Evolutionary conservation across 2,329 filamentous ascomycete genomes (phyloP).

Genomic region (Aspergillus chevalieri): DNA sequence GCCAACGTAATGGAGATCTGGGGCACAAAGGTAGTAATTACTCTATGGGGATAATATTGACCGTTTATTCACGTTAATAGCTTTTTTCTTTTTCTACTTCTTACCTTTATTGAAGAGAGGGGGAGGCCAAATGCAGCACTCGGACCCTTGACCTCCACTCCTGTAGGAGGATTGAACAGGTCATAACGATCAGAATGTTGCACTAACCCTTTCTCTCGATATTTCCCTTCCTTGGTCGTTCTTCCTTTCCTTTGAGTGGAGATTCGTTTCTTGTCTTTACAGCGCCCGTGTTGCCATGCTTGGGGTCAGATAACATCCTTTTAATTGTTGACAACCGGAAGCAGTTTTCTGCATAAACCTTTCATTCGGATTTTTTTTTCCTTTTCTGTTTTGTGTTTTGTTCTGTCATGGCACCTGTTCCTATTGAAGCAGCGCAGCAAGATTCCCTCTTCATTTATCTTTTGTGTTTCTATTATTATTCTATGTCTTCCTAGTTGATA

Average conservation of each 20-base stretch:
- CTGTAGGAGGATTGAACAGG: conserved; percentile 5
- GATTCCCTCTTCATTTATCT: conserved; percentile 32
- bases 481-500: conserved; percentile 25
- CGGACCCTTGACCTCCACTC: too few relatives aligned
- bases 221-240: conserved; percentile 15
- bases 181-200: conserved; percentile 12
- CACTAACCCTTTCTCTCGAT: conserved; percentile 12
- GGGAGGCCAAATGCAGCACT: conserved; percentile 25
- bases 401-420: conserved; percentile 22
- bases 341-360: conserved; percentile 19
- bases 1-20: conserved; percentile 30
- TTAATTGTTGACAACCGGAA: conserved; percentile 25
- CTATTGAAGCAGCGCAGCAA: conserved; percentile 35
- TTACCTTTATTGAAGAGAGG: conserved; percentile 14
- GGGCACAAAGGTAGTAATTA: conserved; percentile 29
- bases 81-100: conserved; percentile 19
- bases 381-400: conserved; percentile 16
- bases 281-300: conserved; percentile 15
- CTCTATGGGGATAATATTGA: conserved; percentile 35
- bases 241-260: conserved; percentile 13
- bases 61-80: conserved; percentile 38
- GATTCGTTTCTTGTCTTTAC: conserved; percentile 12
- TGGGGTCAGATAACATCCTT: conserved; percentile 27
- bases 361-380: conserved; percentile 10
- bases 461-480: conserved; percentile 22